Conservation (phyloP, 129 eudicot genomes). For the Silybum marianum region DNA sequence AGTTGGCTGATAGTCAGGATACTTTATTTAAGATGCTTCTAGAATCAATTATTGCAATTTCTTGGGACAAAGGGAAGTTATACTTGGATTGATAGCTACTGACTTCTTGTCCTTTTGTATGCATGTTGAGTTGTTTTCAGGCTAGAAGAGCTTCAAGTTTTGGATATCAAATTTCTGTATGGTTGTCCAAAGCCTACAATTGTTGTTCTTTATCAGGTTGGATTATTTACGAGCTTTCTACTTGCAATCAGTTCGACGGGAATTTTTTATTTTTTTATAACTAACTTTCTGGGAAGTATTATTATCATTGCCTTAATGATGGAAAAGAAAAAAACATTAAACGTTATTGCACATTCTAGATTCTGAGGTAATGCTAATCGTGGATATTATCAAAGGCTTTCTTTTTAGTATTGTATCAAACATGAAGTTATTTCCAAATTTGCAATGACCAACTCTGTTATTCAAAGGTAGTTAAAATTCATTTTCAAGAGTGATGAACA, state of each 20-base stretch:
- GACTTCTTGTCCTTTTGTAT: not conserved
- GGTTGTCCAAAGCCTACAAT: slow-evolving; percentile 97
- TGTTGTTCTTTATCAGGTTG: slow-evolving; percentile 97
- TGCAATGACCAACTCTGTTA: not conserved
- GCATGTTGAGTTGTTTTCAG: slow-evolving; percentile 41
- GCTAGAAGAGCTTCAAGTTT: slow-evolving; percentile 98
- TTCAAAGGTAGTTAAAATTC: not conserved
- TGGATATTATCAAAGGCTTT: not conserved
- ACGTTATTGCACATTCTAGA: too few relatives aligned
- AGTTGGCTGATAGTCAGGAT: not conserved
- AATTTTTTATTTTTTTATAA: not conserved
- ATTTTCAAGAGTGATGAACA: not conserved
- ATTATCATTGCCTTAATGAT: not conserved
- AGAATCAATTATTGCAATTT: not conserved
- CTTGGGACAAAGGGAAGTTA: not conserved
- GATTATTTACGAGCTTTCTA: slow-evolving; percentile 6
- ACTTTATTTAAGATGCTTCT: not conserved
- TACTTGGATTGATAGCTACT: not conserved
- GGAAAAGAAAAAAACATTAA: not conserved
- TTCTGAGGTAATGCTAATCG: too few relatives aligned
- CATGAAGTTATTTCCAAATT: not conserved
- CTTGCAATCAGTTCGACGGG: not conserved
- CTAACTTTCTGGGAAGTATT: not conserved
- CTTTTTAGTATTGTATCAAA: not conserved
- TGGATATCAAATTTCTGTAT: slow-evolving; percentile 92